Conservation (phyloP, 768 basidiomycete species). For the Ramaria rubella region DNA sequence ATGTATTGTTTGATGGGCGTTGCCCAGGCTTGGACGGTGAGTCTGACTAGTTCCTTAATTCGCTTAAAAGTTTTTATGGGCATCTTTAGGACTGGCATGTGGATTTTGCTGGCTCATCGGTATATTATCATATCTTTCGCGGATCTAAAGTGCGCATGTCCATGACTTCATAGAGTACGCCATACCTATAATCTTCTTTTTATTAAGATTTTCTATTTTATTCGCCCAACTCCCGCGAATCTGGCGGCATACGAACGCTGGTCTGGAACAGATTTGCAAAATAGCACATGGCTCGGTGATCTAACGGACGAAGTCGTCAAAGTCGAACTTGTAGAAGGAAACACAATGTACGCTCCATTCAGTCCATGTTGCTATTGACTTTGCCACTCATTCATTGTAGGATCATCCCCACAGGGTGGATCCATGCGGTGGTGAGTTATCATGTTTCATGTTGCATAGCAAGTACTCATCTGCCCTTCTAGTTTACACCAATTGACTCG, state of each 20-base stretch:
- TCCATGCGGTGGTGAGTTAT: conserved; percentile 85
- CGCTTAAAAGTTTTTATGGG: not conserved
- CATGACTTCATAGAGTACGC: not conserved
- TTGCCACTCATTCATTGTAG: conserved; percentile 10
- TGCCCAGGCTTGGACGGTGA: conserved; percentile 86
- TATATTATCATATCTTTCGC: conserved; percentile 91
- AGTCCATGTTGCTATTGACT: not conserved
- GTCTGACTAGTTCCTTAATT: conserved; percentile 21
- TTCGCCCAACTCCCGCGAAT: conserved; percentile 80
- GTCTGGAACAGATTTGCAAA: conserved; percentile 89
- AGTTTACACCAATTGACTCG: conserved; percentile 90
- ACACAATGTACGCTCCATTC: conserved; percentile 54
- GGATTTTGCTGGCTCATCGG: conserved; percentile 95
- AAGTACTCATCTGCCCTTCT: conserved; percentile 1
- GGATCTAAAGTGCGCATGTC: conserved; percentile 63
- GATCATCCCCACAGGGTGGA: conserved; percentile 95
- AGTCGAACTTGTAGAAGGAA: conserved; percentile 67
- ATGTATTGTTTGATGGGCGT: conserved; percentile 97
- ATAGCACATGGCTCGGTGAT: conserved; percentile 86
- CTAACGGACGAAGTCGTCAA: conserved; percentile 88
- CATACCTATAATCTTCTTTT: conserved; percentile 4
- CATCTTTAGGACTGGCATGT: conserved; percentile 89
- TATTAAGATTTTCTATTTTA: conserved; percentile 88
- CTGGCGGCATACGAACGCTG: conserved; percentile 87
- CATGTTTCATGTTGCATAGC: not conserved